Percentiles rank a stretch among this genome's conserved stretches.
phyloP scores from a whole-genome alignment of 2,329 filamentous ascomycete genomes.

The Cryphonectria parasitica region DNA sequence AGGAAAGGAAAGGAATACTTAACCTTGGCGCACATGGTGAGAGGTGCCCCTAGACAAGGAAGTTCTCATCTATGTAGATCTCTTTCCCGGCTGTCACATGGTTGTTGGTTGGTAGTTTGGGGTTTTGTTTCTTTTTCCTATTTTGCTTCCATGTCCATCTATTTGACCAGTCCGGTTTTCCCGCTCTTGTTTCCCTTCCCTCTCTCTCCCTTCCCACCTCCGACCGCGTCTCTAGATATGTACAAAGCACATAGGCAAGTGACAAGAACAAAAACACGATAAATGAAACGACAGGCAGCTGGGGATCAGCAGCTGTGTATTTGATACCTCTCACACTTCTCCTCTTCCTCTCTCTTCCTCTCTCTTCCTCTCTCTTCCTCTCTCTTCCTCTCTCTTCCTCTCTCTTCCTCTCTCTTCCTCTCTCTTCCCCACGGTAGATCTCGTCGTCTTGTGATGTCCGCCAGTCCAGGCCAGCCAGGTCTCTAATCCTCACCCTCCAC shows the following conservation, averaged over 20 bases:
- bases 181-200: background rate
- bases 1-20: too few relatives aligned
- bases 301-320: conserved; percentile 11
- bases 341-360: background rate
- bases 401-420: background rate
- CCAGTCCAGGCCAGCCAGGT: background rate
- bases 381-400: too few relatives aligned
- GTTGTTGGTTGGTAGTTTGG: background rate
- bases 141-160: conserved; percentile 1
- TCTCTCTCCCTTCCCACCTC: background rate
- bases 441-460: background rate
- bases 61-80: too few relatives aligned
- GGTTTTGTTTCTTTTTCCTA: background rate
- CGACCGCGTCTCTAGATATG: conserved; percentile 13
- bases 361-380: background rate
- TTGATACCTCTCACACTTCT: background rate
- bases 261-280: conserved; percentile 12
- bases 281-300: conserved; percentile 6
- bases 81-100: too few relatives aligned
- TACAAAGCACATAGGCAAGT: conserved; percentile 16
- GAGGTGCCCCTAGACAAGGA: too few relatives aligned
- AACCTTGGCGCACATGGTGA: too few relatives aligned
- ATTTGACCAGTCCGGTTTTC: conserved; percentile 1
- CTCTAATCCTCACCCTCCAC: too few relatives aligned
- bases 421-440: background rate